Conservation (phyloP, 768 basidiomycete genomes). For the Boletus pseudopeckii region DNA sequence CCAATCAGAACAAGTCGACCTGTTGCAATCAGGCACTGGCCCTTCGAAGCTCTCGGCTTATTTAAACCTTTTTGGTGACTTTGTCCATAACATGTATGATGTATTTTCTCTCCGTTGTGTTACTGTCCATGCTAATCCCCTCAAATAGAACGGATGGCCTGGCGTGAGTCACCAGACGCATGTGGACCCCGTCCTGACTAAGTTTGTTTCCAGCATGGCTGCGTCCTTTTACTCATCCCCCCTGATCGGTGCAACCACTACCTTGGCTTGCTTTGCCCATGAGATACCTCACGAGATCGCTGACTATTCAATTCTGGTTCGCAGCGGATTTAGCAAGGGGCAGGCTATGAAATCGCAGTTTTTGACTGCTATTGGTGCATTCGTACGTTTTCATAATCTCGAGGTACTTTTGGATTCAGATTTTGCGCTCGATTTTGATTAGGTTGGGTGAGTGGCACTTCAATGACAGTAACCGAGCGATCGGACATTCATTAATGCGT, state of each 20-base stretch:
- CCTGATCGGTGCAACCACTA: constrained; percentile 88
- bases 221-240: constrained; percentile 98
- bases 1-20: constrained; percentile 27
- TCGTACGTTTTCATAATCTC: constrained; percentile 46
- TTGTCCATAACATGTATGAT: constrained; percentile 85
- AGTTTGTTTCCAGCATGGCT: constrained; percentile 61
- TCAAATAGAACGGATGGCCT: constrained; percentile 80
- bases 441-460: constrained; percentile 34
- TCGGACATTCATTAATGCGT: constrained; percentile 1
- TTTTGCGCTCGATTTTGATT: constrained; percentile 24
- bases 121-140: constrained; percentile 14
- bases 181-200: neutral
- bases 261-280: constrained; percentile 92
- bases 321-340: constrained; percentile 84
- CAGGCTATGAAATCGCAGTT: constrained; percentile 96
- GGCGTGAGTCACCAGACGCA: constrained; percentile 52
- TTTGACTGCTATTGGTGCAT: constrained; percentile 87
- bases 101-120: constrained; percentile 10
- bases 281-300: constrained; percentile 97
- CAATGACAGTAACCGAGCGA: neutral
- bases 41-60: constrained; percentile 88
- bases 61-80: constrained; percentile 89
- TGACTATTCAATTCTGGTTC: constrained; percentile 91
- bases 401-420: constrained; percentile 6
- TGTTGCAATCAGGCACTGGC: constrained; percentile 35